Percentiles rank a stretch among this genome's conserved stretches.
Conservation (phyloP, 2,329 filamentous ascomycete genomes). For the Pseudogymnoascus sp. region DNA sequence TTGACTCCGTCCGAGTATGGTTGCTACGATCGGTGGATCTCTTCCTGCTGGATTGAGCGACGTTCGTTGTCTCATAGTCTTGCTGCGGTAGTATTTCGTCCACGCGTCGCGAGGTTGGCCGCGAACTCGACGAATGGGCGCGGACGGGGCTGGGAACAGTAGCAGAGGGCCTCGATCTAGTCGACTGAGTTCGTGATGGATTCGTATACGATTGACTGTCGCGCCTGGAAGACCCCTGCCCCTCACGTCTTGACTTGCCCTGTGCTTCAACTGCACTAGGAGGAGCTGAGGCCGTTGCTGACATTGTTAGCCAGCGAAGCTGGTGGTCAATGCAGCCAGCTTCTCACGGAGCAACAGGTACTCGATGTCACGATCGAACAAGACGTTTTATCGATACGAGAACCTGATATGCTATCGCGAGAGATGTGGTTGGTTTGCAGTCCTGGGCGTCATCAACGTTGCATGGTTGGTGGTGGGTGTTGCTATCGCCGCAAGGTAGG, state of each 20-base stretch:
- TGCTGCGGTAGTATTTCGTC: slow-evolving; percentile 47
- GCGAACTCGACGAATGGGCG: slow-evolving; percentile 22
- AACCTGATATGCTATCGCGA: slow-evolving; percentile 3
- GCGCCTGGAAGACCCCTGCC: slow-evolving; percentile 8
- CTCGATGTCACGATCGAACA: background rate
- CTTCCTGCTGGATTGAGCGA: slow-evolving; percentile 38
- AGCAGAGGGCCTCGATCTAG: slow-evolving; percentile 18
- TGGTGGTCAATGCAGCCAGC: slow-evolving; percentile 2
- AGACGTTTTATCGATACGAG: background rate
- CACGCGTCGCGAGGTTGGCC: slow-evolving; percentile 36
- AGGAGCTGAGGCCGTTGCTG: slow-evolving; percentile 14
- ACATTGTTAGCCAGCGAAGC: slow-evolving; percentile 12
- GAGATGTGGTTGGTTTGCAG: background rate
- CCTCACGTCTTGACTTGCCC: slow-evolving; percentile 19
- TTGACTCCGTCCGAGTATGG: slow-evolving; percentile 22
- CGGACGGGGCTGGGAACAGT: slow-evolving; percentile 21
- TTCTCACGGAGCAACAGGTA: background rate
- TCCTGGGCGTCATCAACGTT: slow-evolving; percentile 3
- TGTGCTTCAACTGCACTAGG: slow-evolving; percentile 22
- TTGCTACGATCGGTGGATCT: slow-evolving; percentile 19
- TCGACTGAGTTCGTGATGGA: slow-evolving; percentile 26
- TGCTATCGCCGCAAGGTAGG: background rate
- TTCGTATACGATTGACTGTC: slow-evolving; percentile 22
- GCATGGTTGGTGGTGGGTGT: slow-evolving; percentile 7
- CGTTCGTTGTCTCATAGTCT: slow-evolving; percentile 66